Evolutionary conservation across 2,329 filamentous ascomycete species (phyloP).

Genomic region (Purpureocillium lavendulum): DNA sequence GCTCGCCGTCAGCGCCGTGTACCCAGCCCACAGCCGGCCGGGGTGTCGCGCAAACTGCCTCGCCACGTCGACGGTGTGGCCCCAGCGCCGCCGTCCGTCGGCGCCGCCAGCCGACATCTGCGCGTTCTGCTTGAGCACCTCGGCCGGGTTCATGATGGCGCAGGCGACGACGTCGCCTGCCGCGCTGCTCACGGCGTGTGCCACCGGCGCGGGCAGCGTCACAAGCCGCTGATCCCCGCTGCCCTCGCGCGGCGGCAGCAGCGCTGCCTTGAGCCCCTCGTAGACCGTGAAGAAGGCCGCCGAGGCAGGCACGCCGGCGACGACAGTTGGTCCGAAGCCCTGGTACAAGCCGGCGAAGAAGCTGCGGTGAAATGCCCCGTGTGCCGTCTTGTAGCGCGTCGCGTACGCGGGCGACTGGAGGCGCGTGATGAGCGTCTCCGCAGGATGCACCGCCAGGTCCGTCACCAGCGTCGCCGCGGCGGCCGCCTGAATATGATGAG

Average conservation of each 20-base stretch:
- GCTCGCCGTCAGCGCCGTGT: conserved; percentile 5
- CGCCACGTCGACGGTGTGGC: not conserved
- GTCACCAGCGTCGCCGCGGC: conserved; percentile 6
- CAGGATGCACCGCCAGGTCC: conserved; percentile 9
- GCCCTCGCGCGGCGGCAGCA: not conserved
- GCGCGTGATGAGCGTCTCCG: conserved; percentile 11
- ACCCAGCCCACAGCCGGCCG: conserved; percentile 6
- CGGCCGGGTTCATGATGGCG: conserved; percentile 10
- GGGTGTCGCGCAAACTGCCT: conserved; percentile 3
- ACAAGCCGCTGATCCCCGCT: no score
- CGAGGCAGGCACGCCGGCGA: conserved; percentile 8
- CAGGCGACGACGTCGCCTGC: conserved; percentile 9
- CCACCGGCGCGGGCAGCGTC: conserved; percentile 6
- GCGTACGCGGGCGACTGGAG: conserved; percentile 10
- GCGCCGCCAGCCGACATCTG: conserved; percentile 5
- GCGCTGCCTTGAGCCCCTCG: conserved; percentile 7
- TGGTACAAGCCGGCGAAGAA: conserved; percentile 11
- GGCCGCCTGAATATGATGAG: conserved; percentile 2
- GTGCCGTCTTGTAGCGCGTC: conserved; percentile 7
- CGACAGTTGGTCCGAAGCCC: conserved; percentile 11
- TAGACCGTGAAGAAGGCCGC: conserved; percentile 12
- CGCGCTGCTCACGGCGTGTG: conserved; percentile 8
- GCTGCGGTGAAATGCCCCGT: conserved; percentile 5
- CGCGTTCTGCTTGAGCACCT: conserved; percentile 13
- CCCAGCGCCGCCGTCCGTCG: not conserved